Conservation (phyloP, 2,329 filamentous ascomycete species). For the Aureobasidium sp. region DNA sequence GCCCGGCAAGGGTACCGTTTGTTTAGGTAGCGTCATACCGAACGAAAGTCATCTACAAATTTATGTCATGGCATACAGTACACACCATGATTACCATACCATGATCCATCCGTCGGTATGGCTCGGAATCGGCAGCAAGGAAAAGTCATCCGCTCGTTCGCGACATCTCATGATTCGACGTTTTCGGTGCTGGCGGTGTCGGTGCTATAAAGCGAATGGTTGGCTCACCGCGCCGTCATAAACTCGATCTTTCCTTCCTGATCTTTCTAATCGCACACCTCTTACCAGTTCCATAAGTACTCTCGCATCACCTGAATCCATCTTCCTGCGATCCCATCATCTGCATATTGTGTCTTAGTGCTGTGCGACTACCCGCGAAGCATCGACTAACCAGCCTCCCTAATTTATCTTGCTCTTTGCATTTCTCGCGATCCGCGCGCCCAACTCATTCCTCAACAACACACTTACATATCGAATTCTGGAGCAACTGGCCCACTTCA, state of each 20-base stretch:
- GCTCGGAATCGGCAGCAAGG: slow-evolving; percentile 2
- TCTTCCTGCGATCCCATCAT: background rate
- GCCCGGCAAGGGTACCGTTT: background rate
- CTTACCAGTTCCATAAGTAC: background rate
- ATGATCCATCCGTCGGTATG: background rate
- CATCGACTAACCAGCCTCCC: background rate
- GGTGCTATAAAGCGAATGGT: background rate
- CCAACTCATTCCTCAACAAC: background rate
- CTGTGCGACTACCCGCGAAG: background rate
- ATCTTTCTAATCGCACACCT: background rate
- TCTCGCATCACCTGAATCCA: background rate
- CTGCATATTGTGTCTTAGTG: background rate
- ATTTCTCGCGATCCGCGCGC: background rate
- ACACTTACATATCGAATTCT: background rate
- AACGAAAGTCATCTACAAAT: background rate
- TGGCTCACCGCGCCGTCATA: background rate
- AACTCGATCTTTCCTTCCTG: background rate
- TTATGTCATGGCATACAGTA: background rate
- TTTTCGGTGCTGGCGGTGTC: background rate
- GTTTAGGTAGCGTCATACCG: background rate
- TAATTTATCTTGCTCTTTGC: background rate
- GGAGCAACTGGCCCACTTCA: background rate
- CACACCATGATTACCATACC: background rate
- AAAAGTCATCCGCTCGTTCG: background rate
- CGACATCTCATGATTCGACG: background rate